Evolutionary conservation across 257 asterid genomes (phyloP).

Genomic region (Fraxinus quadrangulata): DNA sequence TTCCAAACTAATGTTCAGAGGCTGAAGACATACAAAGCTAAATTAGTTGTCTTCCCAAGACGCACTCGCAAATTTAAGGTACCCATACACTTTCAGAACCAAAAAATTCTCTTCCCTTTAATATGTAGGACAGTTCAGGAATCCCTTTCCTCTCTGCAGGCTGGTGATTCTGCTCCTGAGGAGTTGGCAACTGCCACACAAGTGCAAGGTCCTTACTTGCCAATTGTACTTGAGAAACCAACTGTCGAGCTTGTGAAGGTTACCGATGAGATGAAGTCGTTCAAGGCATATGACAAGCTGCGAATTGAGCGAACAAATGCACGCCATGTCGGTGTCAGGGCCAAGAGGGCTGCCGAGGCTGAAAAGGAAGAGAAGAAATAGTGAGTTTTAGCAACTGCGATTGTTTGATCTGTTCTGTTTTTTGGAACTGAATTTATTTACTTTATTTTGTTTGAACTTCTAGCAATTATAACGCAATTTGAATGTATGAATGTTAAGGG

Average conservation of each 20-base stretch:
- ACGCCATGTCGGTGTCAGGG: conserved; percentile 62
- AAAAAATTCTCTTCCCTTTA: neutral
- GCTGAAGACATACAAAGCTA: conserved; percentile 73
- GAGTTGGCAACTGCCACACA: conserved; percentile 74
- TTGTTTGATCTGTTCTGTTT: conserved; percentile 17
- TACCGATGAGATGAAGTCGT: conserved; percentile 56
- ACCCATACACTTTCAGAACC: neutral
- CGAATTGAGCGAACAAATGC: conserved; percentile 57
- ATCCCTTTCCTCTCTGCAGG: conserved; percentile 28
- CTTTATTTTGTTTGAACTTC: conserved; percentile 16
- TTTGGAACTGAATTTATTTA: neutral
- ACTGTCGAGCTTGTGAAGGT: conserved; percentile 65
- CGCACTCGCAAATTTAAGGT: conserved; percentile 63
- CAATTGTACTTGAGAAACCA: conserved; percentile 54
- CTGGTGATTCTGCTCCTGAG: conserved; percentile 66
- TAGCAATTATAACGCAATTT: conserved; percentile 11
- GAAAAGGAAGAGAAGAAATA: conserved; percentile 71
- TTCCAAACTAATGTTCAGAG: conserved; percentile 70
- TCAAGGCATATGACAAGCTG: conserved; percentile 63
- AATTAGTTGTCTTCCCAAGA: conserved; percentile 77
- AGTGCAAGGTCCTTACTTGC: conserved; percentile 53
- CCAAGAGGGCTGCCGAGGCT: conserved; percentile 72
- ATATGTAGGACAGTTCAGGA: neutral
- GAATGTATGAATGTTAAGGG: conserved; percentile 19
- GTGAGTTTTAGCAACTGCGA: conserved; percentile 3